Base-by-base conservation (phyloP, 352 stramenopile species). In the Proteromonas lacertae region DNA sequence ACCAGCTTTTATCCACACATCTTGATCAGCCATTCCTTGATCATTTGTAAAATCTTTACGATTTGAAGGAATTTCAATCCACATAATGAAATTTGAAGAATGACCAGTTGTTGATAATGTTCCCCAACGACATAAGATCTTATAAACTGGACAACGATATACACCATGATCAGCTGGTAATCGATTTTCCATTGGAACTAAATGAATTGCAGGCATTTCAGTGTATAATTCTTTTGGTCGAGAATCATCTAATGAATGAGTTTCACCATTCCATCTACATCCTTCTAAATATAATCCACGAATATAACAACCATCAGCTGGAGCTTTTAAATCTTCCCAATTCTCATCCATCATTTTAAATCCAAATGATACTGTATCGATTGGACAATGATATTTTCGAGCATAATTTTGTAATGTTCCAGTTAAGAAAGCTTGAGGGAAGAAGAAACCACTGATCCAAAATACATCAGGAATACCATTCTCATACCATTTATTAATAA, bases 71-170 rank as follows among this genome's bases (percentile, higher is more conserved):
- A 92, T 62, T 35, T 90, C 74, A 43, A 92, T 80, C 78, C 76
- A 92, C 46, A 90, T 83, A 38, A 92, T 66, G 54, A 92, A 92
- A 59, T 92, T 92, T 18, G 78, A 91, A 23, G 66, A 86, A 48
- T 92, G 78, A 28, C 78, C 78, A 0, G 78, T 92, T 12, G 78
- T 92, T 1, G 71, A 86, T 10, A 92, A 51, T 25, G 70, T 89
- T 20, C 77, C 77, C 35, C 66, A 65, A 32, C 75, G 55, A 16
- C 66, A 84, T 32, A 91, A 59, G 28, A 88, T 77, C 51, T 91
- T 91, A 57, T 91, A 91, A 21, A 89, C 65, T 0, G 76, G 76
- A 29, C 71, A 87, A n/a, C 69, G 67, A 35, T 91, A 91, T 32
- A 91, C 63, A 25, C 66, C 64, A 32, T 59, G 57, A 17, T 62